Conservation (phyloP, 2,329 filamentous ascomycete genomes). For the Pyricularia sp. region DNA sequence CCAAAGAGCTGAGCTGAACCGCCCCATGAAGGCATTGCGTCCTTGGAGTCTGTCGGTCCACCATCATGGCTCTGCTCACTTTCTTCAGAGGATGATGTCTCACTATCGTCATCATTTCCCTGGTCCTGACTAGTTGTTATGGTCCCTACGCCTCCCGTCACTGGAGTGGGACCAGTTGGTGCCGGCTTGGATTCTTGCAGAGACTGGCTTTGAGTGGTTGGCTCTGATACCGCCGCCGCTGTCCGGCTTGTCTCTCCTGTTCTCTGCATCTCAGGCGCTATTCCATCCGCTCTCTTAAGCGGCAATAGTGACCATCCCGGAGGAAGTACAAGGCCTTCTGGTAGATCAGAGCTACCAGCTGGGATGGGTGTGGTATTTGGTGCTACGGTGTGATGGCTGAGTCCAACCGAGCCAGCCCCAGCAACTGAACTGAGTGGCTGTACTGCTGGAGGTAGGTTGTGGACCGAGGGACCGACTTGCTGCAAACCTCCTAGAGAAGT, state of each 20-base stretch:
- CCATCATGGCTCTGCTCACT: slow-evolving; percentile 10
- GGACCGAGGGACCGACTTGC: neutral
- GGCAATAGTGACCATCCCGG: slow-evolving; percentile 57
- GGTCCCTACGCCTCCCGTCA: neutral
- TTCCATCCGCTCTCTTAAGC: slow-evolving; percentile 43
- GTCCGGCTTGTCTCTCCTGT: slow-evolving; percentile 3
- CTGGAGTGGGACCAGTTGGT: neutral
- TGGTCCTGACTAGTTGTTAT: neutral
- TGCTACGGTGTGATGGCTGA: slow-evolving; percentile 15
- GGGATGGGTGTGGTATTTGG: slow-evolving; percentile 42
- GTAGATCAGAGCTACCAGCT: slow-evolving; percentile 50
- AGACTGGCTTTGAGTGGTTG: neutral
- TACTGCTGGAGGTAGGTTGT: neutral
- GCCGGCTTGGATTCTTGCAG: neutral
- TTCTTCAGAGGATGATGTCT: slow-evolving; percentile 14
- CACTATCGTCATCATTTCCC: slow-evolving; percentile 8
- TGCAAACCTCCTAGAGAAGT: neutral
- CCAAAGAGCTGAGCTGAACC: slow-evolving; percentile 38
- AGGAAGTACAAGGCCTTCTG: slow-evolving; percentile 54
- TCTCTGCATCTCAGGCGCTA: slow-evolving; percentile 9
- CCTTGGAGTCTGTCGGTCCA: slow-evolving; percentile 38
- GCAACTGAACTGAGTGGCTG: neutral
- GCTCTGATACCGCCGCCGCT: slow-evolving; percentile 11
- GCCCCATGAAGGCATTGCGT: slow-evolving; percentile 32
- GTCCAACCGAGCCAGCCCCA: neutral